Conservation (phyloP, 805 yeast species). For the Teunomyces stri region DNA sequence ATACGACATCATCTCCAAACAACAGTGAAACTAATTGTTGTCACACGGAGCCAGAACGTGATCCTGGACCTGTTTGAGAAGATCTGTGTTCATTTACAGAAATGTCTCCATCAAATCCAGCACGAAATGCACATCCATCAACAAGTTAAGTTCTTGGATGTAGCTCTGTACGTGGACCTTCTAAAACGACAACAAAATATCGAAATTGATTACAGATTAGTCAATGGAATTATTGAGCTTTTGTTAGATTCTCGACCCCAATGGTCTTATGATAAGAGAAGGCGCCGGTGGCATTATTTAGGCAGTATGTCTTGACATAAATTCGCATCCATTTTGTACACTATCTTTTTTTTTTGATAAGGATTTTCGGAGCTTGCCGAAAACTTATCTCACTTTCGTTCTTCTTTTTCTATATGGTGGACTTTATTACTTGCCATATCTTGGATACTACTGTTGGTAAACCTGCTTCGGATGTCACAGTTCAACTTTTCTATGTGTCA, state of each 20-base stretch:
- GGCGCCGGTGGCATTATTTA: slow-evolving; percentile 9
- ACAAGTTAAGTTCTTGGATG: slow-evolving; percentile 7
- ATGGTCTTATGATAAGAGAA: slow-evolving; percentile 24
- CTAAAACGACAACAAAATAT: neutral
- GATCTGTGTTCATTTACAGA: slow-evolving; percentile 11
- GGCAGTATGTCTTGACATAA: neutral
- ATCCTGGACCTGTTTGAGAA: slow-evolving; percentile 10
- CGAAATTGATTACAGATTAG: slow-evolving; percentile 13
- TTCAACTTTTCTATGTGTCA: slow-evolving; percentile 51
- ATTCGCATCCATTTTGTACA: neutral
- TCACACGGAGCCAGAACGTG: slow-evolving; percentile 23
- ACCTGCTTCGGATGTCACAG: slow-evolving; percentile 77
- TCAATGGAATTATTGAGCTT: slow-evolving; percentile 28
- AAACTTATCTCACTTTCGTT: neutral
- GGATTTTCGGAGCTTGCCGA: slow-evolving; percentile 6
- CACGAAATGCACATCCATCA: neutral
- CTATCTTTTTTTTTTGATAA: neutral
- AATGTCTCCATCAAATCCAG: slow-evolving; percentile 3
- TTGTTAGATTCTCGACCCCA: slow-evolving; percentile 14
- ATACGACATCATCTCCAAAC: slow-evolving; percentile 26
- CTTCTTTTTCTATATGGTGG: slow-evolving; percentile 16
- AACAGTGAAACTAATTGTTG: slow-evolving; percentile 19
- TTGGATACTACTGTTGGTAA: slow-evolving; percentile 79
- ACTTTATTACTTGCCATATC: slow-evolving; percentile 85
- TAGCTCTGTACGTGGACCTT: neutral